These are phyloP conservation scores for Paraphysoderma sedebokerense DNA, from an alignment of 371 early-diverging fungal genomes.

Conservation along the genomic window DNA sequence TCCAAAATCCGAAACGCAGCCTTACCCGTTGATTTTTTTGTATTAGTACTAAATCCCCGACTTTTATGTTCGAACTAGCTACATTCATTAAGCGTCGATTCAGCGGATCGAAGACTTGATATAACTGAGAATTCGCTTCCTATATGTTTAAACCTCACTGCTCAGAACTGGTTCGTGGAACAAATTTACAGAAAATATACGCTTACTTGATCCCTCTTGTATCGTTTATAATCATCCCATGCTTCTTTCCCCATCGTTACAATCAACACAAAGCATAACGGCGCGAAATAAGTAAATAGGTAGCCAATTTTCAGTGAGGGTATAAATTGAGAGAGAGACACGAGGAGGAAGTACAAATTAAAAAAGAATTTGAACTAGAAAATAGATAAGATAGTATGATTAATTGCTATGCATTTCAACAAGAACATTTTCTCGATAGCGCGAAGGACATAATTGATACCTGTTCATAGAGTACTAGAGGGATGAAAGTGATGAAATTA, in stretches of 20 bases:
- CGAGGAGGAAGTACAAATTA: slow-evolving; percentile 92
- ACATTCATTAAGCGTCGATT: slow-evolving; percentile 24
- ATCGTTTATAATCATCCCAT: slow-evolving; percentile 83
- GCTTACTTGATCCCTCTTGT: slow-evolving; percentile 71
- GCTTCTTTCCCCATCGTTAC: slow-evolving; percentile 95
- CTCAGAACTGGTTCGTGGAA: not conserved
- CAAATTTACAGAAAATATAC: slow-evolving; percentile 3
- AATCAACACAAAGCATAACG: slow-evolving; percentile 81
- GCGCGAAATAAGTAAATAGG: slow-evolving; percentile 86
- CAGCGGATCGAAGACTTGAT: slow-evolving; percentile 33
- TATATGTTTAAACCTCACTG: slow-evolving; percentile 2
- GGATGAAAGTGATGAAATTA: slow-evolving; percentile 73
- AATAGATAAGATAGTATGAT: not conserved
- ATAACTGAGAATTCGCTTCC: slow-evolving; percentile 85
- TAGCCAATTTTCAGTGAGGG: slow-evolving; percentile 79
- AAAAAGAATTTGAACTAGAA: slow-evolving; percentile 85
- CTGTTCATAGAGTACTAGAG: slow-evolving; percentile 86
- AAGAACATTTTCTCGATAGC: not conserved
- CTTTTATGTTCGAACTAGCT: slow-evolving; percentile 70
- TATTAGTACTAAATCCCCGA: slow-evolving; percentile 86
- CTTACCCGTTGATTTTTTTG: slow-evolving; percentile 74
- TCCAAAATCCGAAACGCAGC: not conserved
- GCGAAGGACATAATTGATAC: slow-evolving; percentile 11
- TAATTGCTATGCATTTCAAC: not conserved
- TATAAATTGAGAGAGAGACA: slow-evolving; percentile 86